Base-by-base conservation (phyloP, 495 filamentous ascomycete species). In the Penicillium pulvis region DNA sequence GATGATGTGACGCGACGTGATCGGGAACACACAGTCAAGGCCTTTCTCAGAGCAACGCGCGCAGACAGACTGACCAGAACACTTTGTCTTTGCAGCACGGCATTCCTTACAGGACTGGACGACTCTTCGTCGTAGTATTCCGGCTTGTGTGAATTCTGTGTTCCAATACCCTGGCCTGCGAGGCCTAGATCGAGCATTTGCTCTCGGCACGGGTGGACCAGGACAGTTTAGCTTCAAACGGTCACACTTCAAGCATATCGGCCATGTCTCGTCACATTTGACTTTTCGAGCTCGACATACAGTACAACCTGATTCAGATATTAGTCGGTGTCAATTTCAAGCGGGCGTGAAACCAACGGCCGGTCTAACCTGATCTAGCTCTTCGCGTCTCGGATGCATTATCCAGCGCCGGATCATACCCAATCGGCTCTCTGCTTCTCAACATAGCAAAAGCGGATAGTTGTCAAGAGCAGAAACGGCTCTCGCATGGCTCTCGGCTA, bases 31-130 rank as follows among this genome's bases (percentile, higher is more conserved):
- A 43, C 69, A 71, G 9, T 65, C 55, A 35, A 69, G 20, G 9
- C 60, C 58, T 51, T 56, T 67, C 2, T 46, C 39, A 11, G 51
- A 42, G 42, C 69, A 71, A 30, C 66, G 47, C 11, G 46, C 45
- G 55, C 69, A 71, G 26, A 20, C 49, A 24, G 58, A 24, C 1
- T 60, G 64, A 10, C 66, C 64, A n/a, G 64, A 63, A 43, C 69
- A 71, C 28, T 62, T 57, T 16, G 63, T 51, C 43, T 71, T 71
- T 56, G 66, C 67, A 53, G 51, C 20, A 17, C 66, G 69, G 36
- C 66, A 71, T 46, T 55, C 36, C 14, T 57, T 49, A 11, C 69
- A 71, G 30, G 66, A 69, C 43, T 55, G 62, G n/a, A 56, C 54
- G n/a, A 60, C 63, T 50, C 63, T 53, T 36, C 59, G 59, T 23